These are phyloP conservation scores for Microbotryum silenes-acaulis DNA, from an alignment of 1,284 basidiomycete genomes.

Conservation along the genomic window DNA sequence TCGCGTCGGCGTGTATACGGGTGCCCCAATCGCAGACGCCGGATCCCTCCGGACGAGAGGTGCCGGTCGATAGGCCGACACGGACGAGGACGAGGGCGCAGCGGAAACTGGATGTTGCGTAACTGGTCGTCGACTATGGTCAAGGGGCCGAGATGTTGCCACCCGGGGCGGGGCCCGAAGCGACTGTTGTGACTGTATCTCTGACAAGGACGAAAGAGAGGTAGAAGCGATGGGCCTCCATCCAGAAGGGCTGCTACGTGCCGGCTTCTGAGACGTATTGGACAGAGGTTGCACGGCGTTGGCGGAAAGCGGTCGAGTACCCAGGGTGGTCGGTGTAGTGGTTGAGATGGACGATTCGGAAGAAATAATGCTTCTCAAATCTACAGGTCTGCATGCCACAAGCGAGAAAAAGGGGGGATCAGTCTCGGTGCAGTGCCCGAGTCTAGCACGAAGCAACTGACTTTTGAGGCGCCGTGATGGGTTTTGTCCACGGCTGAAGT, in stretches of 20 bases:
- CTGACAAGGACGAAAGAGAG: not conserved
- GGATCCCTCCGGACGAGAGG: slow-evolving; percentile 12
- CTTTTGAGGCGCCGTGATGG: not conserved
- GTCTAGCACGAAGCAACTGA: not conserved
- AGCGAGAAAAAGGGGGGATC: not conserved
- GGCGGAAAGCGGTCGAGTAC: not conserved
- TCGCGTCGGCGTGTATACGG: slow-evolving; percentile 33
- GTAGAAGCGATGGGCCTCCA: not conserved
- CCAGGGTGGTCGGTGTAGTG: not conserved
- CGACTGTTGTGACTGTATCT: slow-evolving; percentile 4
- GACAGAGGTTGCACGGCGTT: too few relatives aligned
- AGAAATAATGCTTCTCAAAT: slow-evolving; percentile 80
- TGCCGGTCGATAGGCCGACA: not conserved
- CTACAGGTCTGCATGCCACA: slow-evolving; percentile 41
- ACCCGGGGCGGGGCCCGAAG: not conserved
- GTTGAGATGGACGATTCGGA: slow-evolving; percentile 11
- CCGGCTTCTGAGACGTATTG: too few relatives aligned
- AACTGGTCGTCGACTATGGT: too few relatives aligned
- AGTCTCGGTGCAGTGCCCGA: not conserved
- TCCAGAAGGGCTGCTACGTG: not conserved
- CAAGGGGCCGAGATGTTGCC: not conserved
- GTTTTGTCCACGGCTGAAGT: slow-evolving; percentile 25
- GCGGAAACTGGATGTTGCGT: not conserved
- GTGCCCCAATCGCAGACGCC: slow-evolving; percentile 25
- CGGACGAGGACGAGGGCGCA: not conserved